Evolutionary conservation across 177 flowering plant genomes (phyloP).

Genomic region (Tripterygium wilfordii): DNA sequence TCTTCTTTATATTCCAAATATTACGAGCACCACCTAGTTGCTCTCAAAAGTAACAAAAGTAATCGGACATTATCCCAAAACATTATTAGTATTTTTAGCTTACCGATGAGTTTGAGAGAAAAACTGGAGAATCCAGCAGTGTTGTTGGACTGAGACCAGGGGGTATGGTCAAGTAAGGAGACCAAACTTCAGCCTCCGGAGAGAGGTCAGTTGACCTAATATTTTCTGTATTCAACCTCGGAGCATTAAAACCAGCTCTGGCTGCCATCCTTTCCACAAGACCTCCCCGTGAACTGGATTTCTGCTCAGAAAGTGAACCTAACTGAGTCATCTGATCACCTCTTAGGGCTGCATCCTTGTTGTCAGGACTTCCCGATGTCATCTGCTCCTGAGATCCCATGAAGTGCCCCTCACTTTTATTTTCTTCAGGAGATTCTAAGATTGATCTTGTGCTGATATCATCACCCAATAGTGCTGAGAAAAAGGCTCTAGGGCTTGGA

Average conservation of each 20-base stretch:
- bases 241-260: conserved; percentile 85
- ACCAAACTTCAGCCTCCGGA: conserved; percentile 32
- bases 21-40: too few species aligned
- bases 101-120: conserved; percentile 84
- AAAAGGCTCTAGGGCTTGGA: conserved; percentile 53
- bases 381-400: conserved; percentile 15
- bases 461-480: conserved; percentile 36
- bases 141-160: conserved; percentile 88
- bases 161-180: conserved; percentile 74
- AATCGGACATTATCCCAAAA: too few species aligned
- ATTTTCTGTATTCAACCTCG: conserved; percentile 57
- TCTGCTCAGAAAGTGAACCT: conserved; percentile 25
- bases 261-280: conserved; percentile 78
- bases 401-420: conserved; percentile 16
- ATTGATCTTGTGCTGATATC: conserved; percentile 29
- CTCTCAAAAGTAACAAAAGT: too few species aligned
- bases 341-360: conserved; percentile 11
- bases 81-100: conserved; percentile 9
- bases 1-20: too few species aligned
- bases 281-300: conserved; percentile 37
- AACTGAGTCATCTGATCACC: conserved; percentile 15
- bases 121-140: conserved; percentile 85
- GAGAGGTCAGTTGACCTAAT: conserved; percentile 50
- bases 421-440: conserved; percentile 21
- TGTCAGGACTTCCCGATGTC: conserved; percentile 10